Percentiles rank a stretch among this genome's conserved stretches.
These are phyloP conservation scores for Carex parvula DNA, from an alignment of 176 grass and related monocot species.

Conservation along the genomic window DNA sequence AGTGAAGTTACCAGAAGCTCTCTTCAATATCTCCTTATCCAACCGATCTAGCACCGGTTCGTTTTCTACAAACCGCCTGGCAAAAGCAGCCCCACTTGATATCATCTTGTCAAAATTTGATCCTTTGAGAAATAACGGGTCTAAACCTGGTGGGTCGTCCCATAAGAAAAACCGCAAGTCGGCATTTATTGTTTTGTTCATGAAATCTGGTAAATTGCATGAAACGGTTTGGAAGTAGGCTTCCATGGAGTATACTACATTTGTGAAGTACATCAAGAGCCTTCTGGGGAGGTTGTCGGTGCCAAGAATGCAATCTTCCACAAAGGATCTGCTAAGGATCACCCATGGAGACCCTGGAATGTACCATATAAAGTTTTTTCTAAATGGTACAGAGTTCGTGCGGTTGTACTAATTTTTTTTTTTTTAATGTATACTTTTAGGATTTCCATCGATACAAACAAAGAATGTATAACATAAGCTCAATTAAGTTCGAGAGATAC, in stretches of 20 bases:
- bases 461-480: neutral
- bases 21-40: conserved; percentile 49
- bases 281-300: conserved; percentile 67
- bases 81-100: conserved; percentile 52
- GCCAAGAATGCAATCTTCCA: conserved; percentile 53
- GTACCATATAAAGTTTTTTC: neutral
- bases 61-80: conserved; percentile 56
- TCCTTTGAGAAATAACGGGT: conserved; percentile 51
- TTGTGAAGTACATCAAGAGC: conserved; percentile 70
- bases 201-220: conserved; percentile 57
- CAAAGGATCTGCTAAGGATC: conserved; percentile 63
- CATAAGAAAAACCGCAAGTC: conserved; percentile 67
- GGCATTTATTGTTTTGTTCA: conserved; percentile 44
- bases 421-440: neutral
- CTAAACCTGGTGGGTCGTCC: conserved; percentile 55
- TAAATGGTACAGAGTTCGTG: neutral
- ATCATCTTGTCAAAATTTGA: conserved; percentile 41
- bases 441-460: neutral
- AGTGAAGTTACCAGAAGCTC: conserved; percentile 20
- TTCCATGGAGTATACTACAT: conserved; percentile 51
- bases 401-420: neutral
- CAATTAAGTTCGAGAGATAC: neutral
- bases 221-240: conserved; percentile 84
- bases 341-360: conserved; percentile 78
- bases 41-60: conserved; percentile 44